Evolutionary conservation across 2,329 filamentous ascomycete genomes (phyloP).

Genomic region (Aspergillus cejpii): DNA sequence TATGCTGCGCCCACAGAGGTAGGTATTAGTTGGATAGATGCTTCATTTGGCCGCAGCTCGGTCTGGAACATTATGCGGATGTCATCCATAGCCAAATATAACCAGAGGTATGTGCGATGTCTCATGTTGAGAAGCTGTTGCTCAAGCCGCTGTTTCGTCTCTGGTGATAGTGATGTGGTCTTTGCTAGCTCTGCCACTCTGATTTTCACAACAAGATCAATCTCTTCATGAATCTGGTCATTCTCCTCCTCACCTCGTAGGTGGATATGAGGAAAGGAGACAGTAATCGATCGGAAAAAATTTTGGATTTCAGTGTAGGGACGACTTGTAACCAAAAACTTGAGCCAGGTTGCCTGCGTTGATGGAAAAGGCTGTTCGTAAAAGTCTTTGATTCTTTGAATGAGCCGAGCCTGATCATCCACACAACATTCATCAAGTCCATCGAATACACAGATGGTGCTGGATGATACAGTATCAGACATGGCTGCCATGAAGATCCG

Average conservation of each 20-base stretch:
- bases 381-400: constrained; percentile 6
- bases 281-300: no score
- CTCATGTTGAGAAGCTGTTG: constrained; percentile 7
- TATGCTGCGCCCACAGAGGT: constrained; percentile 10
- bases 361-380: not conserved
- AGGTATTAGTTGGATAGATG: no score
- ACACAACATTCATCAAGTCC: constrained; percentile 15
- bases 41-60: constrained; percentile 6
- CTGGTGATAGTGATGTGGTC: not conserved
- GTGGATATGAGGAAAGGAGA: not conserved
- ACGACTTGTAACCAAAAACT: constrained; percentile 14
- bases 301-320: no score
- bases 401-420: not conserved
- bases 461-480: constrained; percentile 1
- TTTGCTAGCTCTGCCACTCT: constrained; percentile 3
- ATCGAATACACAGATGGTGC: constrained; percentile 15
- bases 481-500: constrained; percentile 8
- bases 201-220: constrained; percentile 3
- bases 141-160: not conserved
- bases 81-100: constrained; percentile 8
- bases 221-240: constrained; percentile 8
- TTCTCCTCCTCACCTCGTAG: constrained; percentile 9
- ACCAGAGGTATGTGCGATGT: constrained; percentile 14
- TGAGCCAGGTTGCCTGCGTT: constrained; percentile 1
- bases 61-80: not conserved